Percentiles rank a stretch among this genome's conserved stretches.
These are phyloP conservation scores for Pseudopithomyces chartarum DNA, from an alignment of 2,329 filamentous ascomycete genomes.

Conservation along the genomic window DNA sequence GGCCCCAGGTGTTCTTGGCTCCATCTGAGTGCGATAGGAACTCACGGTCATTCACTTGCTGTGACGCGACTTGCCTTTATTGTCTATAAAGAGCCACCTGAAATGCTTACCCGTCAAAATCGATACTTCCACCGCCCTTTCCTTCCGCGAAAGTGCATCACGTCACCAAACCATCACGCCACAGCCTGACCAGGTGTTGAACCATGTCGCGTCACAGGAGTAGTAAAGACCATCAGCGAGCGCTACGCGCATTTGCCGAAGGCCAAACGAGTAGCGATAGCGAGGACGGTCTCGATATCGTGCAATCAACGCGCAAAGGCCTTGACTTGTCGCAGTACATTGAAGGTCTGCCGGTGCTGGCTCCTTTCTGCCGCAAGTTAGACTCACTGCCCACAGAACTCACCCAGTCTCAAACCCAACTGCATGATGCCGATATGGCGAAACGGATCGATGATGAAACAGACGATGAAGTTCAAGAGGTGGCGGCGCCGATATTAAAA, in stretches of 20 bases:
- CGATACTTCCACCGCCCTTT: not conserved
- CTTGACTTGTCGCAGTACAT: constrained; percentile 42
- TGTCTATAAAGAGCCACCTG: not conserved
- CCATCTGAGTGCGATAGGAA: constrained; percentile 11
- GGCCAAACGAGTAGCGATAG: constrained; percentile 44
- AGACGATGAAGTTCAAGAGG: constrained; percentile 16
- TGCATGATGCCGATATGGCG: constrained; percentile 17
- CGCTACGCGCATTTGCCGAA: constrained; percentile 30
- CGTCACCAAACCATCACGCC: not conserved
- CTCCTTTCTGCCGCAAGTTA: not conserved
- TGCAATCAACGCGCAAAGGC: constrained; percentile 37
- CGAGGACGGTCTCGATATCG: constrained; percentile 50
- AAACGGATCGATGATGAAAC: constrained; percentile 6
- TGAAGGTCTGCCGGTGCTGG: constrained; percentile 25
- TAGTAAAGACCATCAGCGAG: constrained; percentile 20
- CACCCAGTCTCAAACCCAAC: constrained; percentile 32
- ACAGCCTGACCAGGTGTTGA: not conserved
- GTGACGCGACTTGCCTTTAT: not conserved
- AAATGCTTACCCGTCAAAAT: not conserved
- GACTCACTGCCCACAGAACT: constrained; percentile 25
- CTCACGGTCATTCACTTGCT: not conserved
- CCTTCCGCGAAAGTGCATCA: not conserved
- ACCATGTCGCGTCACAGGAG: constrained; percentile 25
- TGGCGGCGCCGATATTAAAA: not conserved
- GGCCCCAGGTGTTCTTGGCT: too few relatives aligned